Evolutionary conservation across 805 yeast species (phyloP), one percentile per base, ranked within the genome.

Genomic region (Ogataea polymorpha): DNA sequence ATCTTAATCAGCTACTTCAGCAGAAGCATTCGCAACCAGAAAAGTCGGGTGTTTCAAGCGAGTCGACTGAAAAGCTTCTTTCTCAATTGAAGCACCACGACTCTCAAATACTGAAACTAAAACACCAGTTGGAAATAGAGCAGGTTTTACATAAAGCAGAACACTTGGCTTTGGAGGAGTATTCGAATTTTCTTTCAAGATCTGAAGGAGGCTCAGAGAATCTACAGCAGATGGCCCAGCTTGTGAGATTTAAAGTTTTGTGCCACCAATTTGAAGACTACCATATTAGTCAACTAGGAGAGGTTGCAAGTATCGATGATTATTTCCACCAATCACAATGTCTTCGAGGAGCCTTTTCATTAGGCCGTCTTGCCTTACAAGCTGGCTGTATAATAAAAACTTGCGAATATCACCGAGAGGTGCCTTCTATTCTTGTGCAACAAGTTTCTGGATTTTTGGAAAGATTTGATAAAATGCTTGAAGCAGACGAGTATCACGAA

Each of bases 1-100:
- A 61, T 41, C 66, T 77, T 20, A 77, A 75, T 47, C 43, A 45
- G 29, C 16, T 40, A 5, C 23, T 43, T 9, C 24, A 26, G 10
- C 32, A 39, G 11, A 35, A 32, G 4, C 35, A 20, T 8, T 20
- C 21, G 7, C 9, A 20, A 20, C 21, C 21, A 7, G 21, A 7
- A 20, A 20, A 20, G 2, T 20, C 21, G 1, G 9, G 21, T 7
- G 33, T 12, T n/a, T 23, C 21, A 6, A 28, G 37, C 10, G 44
- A 32, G 28, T 28, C 43, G 10, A 13, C 37, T 3, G 41, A 44
- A 10, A 27, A 32, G 13, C 12, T 32, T 10, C 28, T 46, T 2
- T 9, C 42, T 23, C 32, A 37, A 18, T 18, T 54, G 36, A 48
- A 40, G 23, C 48, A 50, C 31, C 52, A 53, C 24, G 45, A 48